Conservation (phyloP, 768 basidiomycete genomes). For the Xerocomellus dryophilus region DNA sequence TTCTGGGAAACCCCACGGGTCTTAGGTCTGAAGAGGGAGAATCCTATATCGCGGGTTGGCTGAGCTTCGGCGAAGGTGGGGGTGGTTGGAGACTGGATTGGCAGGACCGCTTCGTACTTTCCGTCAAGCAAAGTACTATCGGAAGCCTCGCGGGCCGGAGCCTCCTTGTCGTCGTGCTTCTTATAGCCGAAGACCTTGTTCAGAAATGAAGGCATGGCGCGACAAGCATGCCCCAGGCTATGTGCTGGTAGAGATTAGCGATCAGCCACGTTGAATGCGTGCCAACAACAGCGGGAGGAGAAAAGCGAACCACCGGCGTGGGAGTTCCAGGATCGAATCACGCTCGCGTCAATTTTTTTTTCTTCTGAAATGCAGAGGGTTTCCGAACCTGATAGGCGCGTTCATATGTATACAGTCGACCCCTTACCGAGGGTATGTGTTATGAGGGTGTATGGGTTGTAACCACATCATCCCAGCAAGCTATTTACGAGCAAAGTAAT, state of each 20-base stretch:
- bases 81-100: slow-evolving; percentile 37
- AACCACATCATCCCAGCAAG: no score
- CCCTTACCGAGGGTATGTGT: no score
- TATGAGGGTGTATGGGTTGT: no score
- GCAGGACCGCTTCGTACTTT: slow-evolving; percentile 70
- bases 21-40: slow-evolving; percentile 51
- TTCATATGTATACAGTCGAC: neutral
- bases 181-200: slow-evolving; percentile 77
- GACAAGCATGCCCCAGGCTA: slow-evolving; percentile 11
- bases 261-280: neutral
- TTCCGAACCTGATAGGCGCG: neutral
- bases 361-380: neutral
- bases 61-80: slow-evolving; percentile 16
- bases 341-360: neutral
- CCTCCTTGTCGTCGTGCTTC: slow-evolving; percentile 54
- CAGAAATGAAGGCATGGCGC: slow-evolving; percentile 61
- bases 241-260: slow-evolving; percentile 5
- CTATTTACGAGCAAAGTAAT: no score
- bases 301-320: slow-evolving; percentile 6
- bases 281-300: slow-evolving; percentile 5
- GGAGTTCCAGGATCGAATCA: slow-evolving; percentile 10
- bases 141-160: slow-evolving; percentile 33
- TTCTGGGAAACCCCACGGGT: slow-evolving; percentile 40
- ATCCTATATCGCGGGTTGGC: slow-evolving; percentile 37
- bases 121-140: slow-evolving; percentile 60